These are phyloP conservation scores for Coemansia sp. DNA, from an alignment of 192 early-diverging fungal genomes.

Conservation along the genomic window DNA sequence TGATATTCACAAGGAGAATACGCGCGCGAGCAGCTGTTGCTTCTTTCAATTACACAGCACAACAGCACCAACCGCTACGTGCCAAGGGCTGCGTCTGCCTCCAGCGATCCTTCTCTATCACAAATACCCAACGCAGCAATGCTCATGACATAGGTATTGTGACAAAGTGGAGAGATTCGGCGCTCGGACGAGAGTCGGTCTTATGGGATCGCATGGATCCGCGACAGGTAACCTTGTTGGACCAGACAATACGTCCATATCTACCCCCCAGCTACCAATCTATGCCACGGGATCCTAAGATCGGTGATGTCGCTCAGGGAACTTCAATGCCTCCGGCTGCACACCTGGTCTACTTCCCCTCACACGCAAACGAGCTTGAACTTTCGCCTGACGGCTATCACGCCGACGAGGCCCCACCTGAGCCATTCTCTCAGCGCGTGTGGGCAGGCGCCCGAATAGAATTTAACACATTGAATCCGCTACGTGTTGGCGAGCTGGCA, in stretches of 20 bases:
- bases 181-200: slow-evolving; percentile 10
- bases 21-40: not conserved
- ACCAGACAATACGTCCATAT: slow-evolving; percentile 48
- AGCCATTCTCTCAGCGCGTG: slow-evolving; percentile 73
- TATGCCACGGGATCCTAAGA: slow-evolving; percentile 18
- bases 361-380: slow-evolving; percentile 61
- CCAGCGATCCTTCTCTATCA: not conserved
- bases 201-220: slow-evolving; percentile 47
- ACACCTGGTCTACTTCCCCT: slow-evolving; percentile 80
- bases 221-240: slow-evolving; percentile 42
- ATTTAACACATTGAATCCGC: slow-evolving; percentile 58
- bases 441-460: slow-evolving; percentile 82
- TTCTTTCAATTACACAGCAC: not conserved
- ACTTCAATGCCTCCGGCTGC: slow-evolving; percentile 66
- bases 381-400: slow-evolving; percentile 85
- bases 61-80: too few relatives aligned
- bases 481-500: slow-evolving; percentile 65
- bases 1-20: too few relatives aligned
- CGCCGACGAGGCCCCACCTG: slow-evolving; percentile 71
- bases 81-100: not conserved
- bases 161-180: slow-evolving; percentile 21
- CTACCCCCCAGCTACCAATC: slow-evolving; percentile 25
- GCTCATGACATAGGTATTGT: not conserved
- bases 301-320: slow-evolving; percentile 35
- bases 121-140: not conserved